phyloP scores from a whole-genome alignment of 2,329 filamentous ascomycete genomes.

The Alternaria novae-zelandiae region DNA sequence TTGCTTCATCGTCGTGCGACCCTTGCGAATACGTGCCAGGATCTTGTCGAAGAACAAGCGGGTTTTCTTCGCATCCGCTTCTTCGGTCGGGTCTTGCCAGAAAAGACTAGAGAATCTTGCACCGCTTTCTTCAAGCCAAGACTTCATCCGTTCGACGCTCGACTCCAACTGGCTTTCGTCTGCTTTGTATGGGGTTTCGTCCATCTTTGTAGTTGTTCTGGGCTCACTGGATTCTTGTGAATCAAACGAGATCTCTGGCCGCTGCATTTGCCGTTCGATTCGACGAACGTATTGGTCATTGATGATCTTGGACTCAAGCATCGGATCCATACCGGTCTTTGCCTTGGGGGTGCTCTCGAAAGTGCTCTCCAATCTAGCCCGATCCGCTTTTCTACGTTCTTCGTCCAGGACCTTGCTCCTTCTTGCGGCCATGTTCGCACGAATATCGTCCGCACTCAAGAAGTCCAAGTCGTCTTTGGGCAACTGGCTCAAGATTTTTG shows the following conservation, averaged over 20 bases:
- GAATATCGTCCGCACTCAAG: constrained; percentile 51
- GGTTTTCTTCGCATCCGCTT: constrained; percentile 28
- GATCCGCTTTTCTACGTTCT: constrained; percentile 21
- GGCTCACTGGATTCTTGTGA: not conserved
- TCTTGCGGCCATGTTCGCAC: constrained; percentile 50
- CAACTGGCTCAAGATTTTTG: constrained; percentile 39
- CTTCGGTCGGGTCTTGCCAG: constrained; percentile 41
- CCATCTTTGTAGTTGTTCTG: not conserved
- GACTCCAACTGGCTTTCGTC: constrained; percentile 22
- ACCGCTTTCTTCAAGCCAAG: constrained; percentile 36
- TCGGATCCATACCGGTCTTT: constrained; percentile 21
- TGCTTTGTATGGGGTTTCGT: not conserved
- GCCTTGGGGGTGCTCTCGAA: constrained; percentile 24
- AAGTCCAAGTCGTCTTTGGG: constrained; percentile 51
- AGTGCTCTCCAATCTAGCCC: constrained; percentile 36
- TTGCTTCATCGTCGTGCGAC: constrained; percentile 28
- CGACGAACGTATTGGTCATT: constrained; percentile 41
- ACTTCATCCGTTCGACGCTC: constrained; percentile 38
- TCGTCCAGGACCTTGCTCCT: constrained; percentile 8
- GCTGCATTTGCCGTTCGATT: constrained; percentile 25
- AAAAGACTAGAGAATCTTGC: constrained; percentile 35
- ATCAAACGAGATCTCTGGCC: constrained; percentile 7
- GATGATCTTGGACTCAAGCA: constrained; percentile 33
- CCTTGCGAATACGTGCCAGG: constrained; percentile 25
- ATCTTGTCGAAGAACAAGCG: constrained; percentile 29